Conservation (phyloP, 2,329 filamentous ascomycete genomes). For the Apiospora saccharicola region DNA sequence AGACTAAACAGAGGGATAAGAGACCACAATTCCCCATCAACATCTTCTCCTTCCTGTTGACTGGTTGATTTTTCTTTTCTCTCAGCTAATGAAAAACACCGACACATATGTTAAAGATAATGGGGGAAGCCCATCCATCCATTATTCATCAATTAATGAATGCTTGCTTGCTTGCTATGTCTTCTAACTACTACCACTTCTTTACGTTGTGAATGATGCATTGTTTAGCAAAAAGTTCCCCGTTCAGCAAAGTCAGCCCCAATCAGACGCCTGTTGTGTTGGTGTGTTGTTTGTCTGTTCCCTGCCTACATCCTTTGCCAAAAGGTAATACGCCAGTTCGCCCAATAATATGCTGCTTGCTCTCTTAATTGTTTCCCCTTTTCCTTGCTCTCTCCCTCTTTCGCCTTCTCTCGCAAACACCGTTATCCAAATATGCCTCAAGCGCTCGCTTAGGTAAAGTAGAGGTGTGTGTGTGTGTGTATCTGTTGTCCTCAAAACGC, state of each 20-base stretch:
- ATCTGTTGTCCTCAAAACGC: neutral
- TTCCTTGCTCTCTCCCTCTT: neutral
- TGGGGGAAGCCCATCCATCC: neutral
- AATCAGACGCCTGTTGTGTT: neutral
- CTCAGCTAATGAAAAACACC: too few species aligned
- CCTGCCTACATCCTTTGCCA: neutral
- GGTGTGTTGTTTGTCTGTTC: neutral
- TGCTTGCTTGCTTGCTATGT: neutral
- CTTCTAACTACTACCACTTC: neutral
- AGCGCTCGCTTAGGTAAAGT: neutral
- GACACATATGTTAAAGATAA: too few species aligned
- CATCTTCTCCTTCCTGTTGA: too few species aligned
- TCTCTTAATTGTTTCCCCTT: neutral
- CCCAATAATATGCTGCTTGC: neutral
- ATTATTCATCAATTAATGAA: neutral
- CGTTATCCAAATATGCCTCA: neutral
- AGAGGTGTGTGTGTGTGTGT: neutral
- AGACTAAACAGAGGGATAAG: neutral
- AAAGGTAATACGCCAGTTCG: neutral
- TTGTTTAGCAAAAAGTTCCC: neutral
- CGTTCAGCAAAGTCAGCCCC: neutral
- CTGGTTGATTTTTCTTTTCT: too few species aligned
- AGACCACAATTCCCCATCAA: neutral
- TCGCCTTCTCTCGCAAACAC: neutral
- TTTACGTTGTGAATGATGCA: neutral